A percentile compares a stretch with the other conserved stretches of the same genome.
Conservation (phyloP, 768 basidiomycete species). For the Amanita thiersii region DNA sequence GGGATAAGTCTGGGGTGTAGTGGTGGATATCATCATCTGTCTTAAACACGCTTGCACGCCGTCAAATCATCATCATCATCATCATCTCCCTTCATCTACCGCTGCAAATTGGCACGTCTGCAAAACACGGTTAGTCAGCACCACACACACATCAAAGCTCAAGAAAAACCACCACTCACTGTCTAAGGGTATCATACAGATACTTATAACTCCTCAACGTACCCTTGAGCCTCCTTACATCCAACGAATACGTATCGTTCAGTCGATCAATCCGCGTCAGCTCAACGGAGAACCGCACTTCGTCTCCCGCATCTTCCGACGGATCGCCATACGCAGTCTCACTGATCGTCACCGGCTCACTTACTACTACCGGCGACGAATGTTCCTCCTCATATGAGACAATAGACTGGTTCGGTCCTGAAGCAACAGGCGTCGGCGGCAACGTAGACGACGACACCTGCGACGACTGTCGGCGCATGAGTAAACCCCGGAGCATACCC, state of each 20-base stretch:
- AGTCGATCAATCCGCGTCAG: slow-evolving; percentile 85
- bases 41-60: no score
- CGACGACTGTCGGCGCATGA: slow-evolving; percentile 87
- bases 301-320: slow-evolving; percentile 83
- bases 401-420: slow-evolving; percentile 15
- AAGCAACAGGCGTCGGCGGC: slow-evolving; percentile 30
- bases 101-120: slow-evolving; percentile 40
- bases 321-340: slow-evolving; percentile 72
- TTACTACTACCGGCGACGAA: slow-evolving; percentile 29
- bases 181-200: slow-evolving; percentile 79
- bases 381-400: slow-evolving; percentile 42
- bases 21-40: no score
- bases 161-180: slow-evolving; percentile 42
- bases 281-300: slow-evolving; percentile 95
- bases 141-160: not conserved
- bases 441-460: slow-evolving; percentile 50
- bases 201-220: slow-evolving; percentile 91
- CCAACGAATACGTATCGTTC: slow-evolving; percentile 85
- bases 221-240: slow-evolving; percentile 88
- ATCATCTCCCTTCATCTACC: slow-evolving; percentile 16
- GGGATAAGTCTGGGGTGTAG: no score
- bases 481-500: slow-evolving; percentile 79
- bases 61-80: no score
- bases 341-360: slow-evolving; percentile 32
- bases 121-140: slow-evolving; percentile 7